Conservation (phyloP, 352 stramenopile species). For the Globisporangium yorkense region DNA sequence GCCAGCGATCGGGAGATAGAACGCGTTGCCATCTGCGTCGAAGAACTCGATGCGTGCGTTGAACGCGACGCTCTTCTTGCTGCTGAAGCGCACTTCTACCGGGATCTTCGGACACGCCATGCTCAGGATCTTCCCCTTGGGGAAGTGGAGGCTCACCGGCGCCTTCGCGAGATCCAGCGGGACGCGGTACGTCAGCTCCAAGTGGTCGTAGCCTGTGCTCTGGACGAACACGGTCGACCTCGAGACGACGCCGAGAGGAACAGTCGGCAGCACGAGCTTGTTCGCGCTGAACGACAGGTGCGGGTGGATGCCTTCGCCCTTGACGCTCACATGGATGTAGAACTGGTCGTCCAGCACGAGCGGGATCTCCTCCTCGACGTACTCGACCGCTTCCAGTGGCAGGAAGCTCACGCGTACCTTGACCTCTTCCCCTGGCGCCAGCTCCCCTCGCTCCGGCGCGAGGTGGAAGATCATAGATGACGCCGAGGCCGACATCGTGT, state of each 20-base stretch:
- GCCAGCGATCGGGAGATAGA: slow-evolving; percentile 78
- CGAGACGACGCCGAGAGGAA: slow-evolving; percentile 81
- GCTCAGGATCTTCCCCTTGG: slow-evolving; percentile 83
- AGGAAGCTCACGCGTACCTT: slow-evolving; percentile 86
- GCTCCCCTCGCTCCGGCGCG: slow-evolving; percentile 67
- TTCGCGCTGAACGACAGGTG: slow-evolving; percentile 88
- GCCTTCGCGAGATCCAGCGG: slow-evolving; percentile 72
- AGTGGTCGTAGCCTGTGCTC: slow-evolving; percentile 89
- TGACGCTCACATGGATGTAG: slow-evolving; percentile 80
- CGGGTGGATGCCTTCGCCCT: slow-evolving; percentile 86
- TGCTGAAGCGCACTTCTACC: slow-evolving; percentile 82
- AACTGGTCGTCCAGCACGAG: slow-evolving; percentile 60
- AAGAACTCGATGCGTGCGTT: slow-evolving; percentile 91
- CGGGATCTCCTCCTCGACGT: slow-evolving; percentile 66
- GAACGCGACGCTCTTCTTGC: slow-evolving; percentile 86
- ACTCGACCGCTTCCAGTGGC: slow-evolving; percentile 71
- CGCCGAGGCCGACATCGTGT: slow-evolving; percentile 26
- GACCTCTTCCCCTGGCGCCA: slow-evolving; percentile 70
- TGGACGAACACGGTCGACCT: slow-evolving; percentile 64
- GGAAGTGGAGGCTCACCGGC: slow-evolving; percentile 84
- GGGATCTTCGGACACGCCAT: slow-evolving; percentile 75
- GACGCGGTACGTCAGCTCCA: slow-evolving; percentile 84
- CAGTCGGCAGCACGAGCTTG: slow-evolving; percentile 82
- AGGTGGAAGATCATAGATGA: slow-evolving; percentile 67
- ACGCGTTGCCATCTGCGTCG: slow-evolving; percentile 85